Percentiles rank a stretch among this genome's conserved stretches.
These are phyloP conservation scores for Scortechinia acanthostroma DNA, from an alignment of 2,329 filamentous ascomycete genomes.

Conservation along the genomic window DNA sequence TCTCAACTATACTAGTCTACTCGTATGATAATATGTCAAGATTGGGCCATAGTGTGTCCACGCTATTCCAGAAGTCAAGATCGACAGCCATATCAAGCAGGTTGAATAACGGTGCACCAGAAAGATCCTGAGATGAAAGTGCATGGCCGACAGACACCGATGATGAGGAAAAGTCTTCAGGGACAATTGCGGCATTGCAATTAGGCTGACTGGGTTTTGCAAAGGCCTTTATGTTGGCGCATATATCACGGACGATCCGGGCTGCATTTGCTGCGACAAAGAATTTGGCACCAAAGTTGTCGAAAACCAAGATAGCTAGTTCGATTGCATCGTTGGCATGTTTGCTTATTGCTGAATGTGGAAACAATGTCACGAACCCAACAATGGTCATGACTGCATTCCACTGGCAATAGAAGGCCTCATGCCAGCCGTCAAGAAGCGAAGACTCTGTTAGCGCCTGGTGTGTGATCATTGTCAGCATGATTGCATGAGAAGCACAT, in stretches of 20 bases:
- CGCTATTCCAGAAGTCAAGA: no score
- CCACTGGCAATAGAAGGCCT: conserved; percentile 33
- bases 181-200: no score
- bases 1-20: no score
- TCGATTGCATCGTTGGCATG: not conserved
- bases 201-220: no score
- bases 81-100: no score
- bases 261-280: not conserved
- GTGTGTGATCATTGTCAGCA: conserved; percentile 25
- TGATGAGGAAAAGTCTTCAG: no score
- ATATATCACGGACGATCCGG: not conserved
- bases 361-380: not conserved
- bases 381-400: conserved; percentile 17
- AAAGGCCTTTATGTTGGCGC: no score
- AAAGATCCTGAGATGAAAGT: no score
- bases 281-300: not conserved
- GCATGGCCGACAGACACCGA: no score
- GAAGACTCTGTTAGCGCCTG: conserved; percentile 19
- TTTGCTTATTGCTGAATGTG: not conserved
- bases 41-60: no score
- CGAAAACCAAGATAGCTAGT: not conserved
- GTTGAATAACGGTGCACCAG: no score
- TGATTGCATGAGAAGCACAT: conserved; percentile 22
- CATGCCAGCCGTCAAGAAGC: conserved; percentile 24
- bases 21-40: no score